Conservation (phyloP, 1,284 basidiomycete species). For the Meripilus lineatus region DNA sequence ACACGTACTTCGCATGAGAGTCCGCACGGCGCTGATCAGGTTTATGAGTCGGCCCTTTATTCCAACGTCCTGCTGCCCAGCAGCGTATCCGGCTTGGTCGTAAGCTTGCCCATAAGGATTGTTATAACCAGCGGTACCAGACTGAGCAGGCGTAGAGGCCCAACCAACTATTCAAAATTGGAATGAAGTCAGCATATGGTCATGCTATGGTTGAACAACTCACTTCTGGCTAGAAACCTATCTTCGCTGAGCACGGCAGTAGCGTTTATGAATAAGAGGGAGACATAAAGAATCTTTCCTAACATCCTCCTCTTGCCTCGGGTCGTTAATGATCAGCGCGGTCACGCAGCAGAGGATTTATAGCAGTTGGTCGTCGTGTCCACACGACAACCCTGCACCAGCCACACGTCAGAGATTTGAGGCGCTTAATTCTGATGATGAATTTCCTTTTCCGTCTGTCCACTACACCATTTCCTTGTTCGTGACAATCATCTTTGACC, state of each 20-base stretch:
- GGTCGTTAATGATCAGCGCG: no score
- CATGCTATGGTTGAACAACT: no score
- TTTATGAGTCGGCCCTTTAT: constrained; percentile 88
- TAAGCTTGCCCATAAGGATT: constrained; percentile 67
- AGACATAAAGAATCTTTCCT: constrained; percentile 68
- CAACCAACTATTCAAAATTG: constrained; percentile 74
- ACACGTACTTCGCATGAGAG: constrained; percentile 87
- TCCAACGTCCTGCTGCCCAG: constrained; percentile 53
- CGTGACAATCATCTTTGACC: no score
- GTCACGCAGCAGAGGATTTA: no score
- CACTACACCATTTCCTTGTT: no score
- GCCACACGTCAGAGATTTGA: no score
- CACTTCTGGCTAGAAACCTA: constrained; percentile 89
- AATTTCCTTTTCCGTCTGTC: no score
- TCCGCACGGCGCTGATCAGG: constrained; percentile 90
- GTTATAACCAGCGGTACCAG: constrained; percentile 50
- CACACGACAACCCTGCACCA: no score
- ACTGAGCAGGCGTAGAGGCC: constrained; percentile 67
- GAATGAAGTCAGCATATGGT: constrained; percentile 8
- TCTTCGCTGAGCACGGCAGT: constrained; percentile 95
- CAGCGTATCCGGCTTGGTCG: constrained; percentile 58
- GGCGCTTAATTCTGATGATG: no score
- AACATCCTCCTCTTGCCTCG: no score
- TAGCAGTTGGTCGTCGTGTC: no score
- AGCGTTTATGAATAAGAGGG: constrained; percentile 85